Base-by-base conservation (phyloP, 2,329 filamentous ascomycete genomes). In the Trichoderma harzianum region DNA sequence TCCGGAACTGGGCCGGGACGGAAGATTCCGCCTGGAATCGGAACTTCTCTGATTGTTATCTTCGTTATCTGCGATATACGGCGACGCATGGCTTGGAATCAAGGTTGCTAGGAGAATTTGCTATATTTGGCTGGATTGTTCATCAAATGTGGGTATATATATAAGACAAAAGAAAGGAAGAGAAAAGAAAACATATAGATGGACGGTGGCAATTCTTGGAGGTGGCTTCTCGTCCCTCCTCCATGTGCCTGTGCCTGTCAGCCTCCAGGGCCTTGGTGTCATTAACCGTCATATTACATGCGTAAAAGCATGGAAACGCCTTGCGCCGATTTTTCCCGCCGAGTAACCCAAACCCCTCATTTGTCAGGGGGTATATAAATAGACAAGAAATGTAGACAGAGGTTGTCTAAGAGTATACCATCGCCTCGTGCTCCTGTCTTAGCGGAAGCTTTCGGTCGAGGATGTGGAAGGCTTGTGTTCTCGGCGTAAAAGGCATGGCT, bases 381-480 rank as follows among this genome's bases (percentile, higher is more conserved):
- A 43, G 12, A 18, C 24, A 6, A n/a, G 24, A 26, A 28, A 12
- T 10, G 11, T 28, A 10, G 16, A 34, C 24, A 3, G n/a, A 18
- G 30, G 3, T 10, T 57, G 43, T 10, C 34, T 32, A 69, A 36
- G 66, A 47, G 28, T 69, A 69, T 5, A 53, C 7, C 28, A 69
- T 18, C 14, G 28, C 24, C 58, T 69, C 57, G 21, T 53, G 39
- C 67, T 69, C 57, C 39, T 69, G 75, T 67, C 86, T 83, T 62
- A 89, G 78, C 3, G 89, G 88, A 72, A 90, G 78, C 76, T 87
- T 86, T 70, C 88, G 81, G 73, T 91, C 87, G 62, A 91, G 82
- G 14, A 87, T 86, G 76, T 92, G 86, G 78, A 93, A 93, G 1
- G 91, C 91, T 78, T 88, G 85, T 18, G 91, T 92, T 74, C 91